Conservation (phyloP, 805 yeast genomes). For the Wickerhamomyces bovis region DNA sequence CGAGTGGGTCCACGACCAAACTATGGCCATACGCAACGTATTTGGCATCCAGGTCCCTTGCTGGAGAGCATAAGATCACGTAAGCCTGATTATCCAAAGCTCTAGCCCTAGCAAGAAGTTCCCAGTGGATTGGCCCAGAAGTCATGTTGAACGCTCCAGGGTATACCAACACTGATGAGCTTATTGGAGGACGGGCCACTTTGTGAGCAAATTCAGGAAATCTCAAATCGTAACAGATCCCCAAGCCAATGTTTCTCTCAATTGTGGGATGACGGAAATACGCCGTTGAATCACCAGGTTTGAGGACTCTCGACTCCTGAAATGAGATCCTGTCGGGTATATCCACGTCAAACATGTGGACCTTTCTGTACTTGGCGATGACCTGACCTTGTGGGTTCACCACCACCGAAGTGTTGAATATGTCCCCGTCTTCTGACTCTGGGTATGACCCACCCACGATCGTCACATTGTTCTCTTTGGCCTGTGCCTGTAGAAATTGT, state of each 20-base stretch:
- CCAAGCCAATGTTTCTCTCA: conserved; percentile 61
- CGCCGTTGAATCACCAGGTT: conserved; percentile 81
- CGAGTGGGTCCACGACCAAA: conserved; percentile 59
- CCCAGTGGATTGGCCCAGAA: conserved; percentile 86
- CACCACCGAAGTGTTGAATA: conserved; percentile 72
- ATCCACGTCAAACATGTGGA: conserved; percentile 87
- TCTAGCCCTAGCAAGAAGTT: conserved; percentile 63
- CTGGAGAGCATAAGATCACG: conserved; percentile 82
- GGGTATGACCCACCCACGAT: conserved; percentile 95
- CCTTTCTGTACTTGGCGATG: conserved; percentile 86
- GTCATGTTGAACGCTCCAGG: conserved; percentile 87
- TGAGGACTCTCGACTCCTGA: conserved; percentile 72
- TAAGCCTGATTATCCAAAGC: conserved; percentile 74
- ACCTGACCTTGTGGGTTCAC: conserved; percentile 73
- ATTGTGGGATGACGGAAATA: conserved; percentile 37
- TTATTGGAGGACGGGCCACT: conserved; percentile 51
- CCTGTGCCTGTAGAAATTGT: conserved; percentile 55
- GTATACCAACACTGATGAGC: conserved; percentile 72
- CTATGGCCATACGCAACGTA: conserved; percentile 71
- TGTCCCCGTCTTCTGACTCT: conserved; percentile 53
- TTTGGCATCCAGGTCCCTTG: conserved; percentile 55
- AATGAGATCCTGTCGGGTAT: conserved; percentile 91
- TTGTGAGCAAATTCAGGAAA: conserved; percentile 75
- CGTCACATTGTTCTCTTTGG: conserved; percentile 55
- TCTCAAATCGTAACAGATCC: conserved; percentile 78